These are phyloP conservation scores for Acidomyces sp. DNA, from an alignment of 495 filamentous ascomycete genomes.

Conservation along the genomic window DNA sequence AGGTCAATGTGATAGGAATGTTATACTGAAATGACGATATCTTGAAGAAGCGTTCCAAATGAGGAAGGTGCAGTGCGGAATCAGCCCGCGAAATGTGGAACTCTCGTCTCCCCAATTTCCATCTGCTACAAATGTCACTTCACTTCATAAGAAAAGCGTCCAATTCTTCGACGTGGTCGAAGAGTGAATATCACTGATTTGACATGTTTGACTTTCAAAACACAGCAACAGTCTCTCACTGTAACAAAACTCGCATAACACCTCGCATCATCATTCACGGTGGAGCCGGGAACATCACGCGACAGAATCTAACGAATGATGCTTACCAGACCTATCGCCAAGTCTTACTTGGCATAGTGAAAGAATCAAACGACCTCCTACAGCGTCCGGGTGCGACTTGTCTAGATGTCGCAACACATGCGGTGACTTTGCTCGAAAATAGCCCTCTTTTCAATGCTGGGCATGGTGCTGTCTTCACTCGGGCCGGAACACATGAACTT, in stretches of 20 bases:
- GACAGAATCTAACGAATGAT: conserved; percentile 47
- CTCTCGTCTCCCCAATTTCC: too few relatives aligned
- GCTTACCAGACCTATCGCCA: conserved; percentile 46
- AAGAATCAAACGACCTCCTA: conserved; percentile 34
- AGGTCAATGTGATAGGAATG: too few relatives aligned
- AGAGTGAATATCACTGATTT: too few relatives aligned
- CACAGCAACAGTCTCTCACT: too few relatives aligned
- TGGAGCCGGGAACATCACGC: conserved; percentile 70
- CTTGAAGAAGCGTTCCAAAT: too few relatives aligned
- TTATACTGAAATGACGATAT: too few relatives aligned
- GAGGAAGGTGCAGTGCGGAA: too few relatives aligned
- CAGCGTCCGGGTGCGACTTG: conserved; percentile 33
- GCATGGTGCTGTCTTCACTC: conserved; percentile 75
- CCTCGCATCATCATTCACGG: conserved; percentile 77
- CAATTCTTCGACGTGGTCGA: too few relatives aligned
- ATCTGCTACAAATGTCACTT: too few relatives aligned
- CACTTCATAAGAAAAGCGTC: too few relatives aligned
- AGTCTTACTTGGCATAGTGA: conserved; percentile 50
- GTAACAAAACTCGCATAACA: conserved; percentile 29
- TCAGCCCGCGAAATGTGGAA: too few relatives aligned
- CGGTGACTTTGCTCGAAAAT: conserved; percentile 66
- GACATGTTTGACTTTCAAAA: too few relatives aligned
- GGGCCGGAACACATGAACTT: conserved; percentile 69
- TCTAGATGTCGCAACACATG: conserved; percentile 60
- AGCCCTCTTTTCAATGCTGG: conserved; percentile 76